Conservation (phyloP, 83 land plant species). For the Thuja plicata region DNA sequence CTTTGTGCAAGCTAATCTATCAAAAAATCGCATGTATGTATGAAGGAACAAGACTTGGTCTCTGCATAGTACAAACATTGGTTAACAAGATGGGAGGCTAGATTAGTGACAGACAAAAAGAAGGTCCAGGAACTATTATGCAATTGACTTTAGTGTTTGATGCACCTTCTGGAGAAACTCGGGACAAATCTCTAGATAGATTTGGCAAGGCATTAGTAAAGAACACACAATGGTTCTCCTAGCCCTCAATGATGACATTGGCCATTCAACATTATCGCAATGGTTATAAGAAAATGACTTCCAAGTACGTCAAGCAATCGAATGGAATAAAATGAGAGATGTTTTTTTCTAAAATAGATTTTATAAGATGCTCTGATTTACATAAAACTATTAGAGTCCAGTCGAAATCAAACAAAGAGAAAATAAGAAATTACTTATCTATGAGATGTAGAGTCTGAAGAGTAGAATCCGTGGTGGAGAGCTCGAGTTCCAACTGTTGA, state of each 20-base stretch:
- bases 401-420: too few species aligned
- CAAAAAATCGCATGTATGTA: conserved; percentile 77
- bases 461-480: too few species aligned
- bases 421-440: too few species aligned
- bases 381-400: not conserved
- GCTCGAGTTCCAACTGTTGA: too few species aligned
- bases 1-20: conserved; percentile 86
- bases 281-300: conserved; percentile 54
- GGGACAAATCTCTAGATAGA: conserved; percentile 19
- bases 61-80: conserved; percentile 79
- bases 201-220: conserved; percentile 13
- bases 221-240: conserved; percentile 47
- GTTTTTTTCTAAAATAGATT: conserved; percentile 21
- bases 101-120: conserved; percentile 50
- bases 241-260: conserved; percentile 51
- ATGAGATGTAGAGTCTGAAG: too few species aligned
- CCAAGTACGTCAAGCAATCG: conserved; percentile 42
- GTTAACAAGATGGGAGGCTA: conserved; percentile 75
- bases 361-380: too few species aligned
- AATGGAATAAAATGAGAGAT: conserved; percentile 59
- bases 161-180: conserved; percentile 26
- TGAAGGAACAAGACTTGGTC: conserved; percentile 68
- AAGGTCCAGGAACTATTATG: conserved; percentile 65
- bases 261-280: conserved; percentile 34
- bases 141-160: conserved; percentile 41